Conservation (phyloP, 768 basidiomycete genomes). For the Pleurotus tuber-regium region DNA sequence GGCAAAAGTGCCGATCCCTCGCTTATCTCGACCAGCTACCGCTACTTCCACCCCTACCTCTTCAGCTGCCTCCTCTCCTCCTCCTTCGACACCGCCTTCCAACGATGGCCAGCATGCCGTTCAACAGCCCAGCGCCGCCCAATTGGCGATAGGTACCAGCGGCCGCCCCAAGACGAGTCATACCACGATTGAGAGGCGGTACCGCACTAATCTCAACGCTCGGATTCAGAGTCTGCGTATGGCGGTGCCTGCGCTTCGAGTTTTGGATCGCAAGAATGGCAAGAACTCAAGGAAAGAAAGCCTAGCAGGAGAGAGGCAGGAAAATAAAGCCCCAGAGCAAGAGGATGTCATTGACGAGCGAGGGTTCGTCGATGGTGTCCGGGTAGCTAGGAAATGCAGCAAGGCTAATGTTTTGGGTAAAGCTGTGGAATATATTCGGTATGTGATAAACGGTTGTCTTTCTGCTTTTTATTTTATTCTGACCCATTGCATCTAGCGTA, state of each 20-base stretch:
- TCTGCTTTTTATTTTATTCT: background rate
- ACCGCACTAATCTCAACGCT: conserved; percentile 86
- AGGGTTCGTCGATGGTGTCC: conserved; percentile 90
- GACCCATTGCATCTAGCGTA: conserved; percentile 42
- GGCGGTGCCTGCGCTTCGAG: conserved; percentile 81
- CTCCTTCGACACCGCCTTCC: conserved; percentile 33
- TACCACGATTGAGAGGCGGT: conserved; percentile 86
- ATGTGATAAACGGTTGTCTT: conserved; percentile 16
- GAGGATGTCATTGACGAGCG: conserved; percentile 73
- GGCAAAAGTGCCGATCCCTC: conserved; percentile 37
- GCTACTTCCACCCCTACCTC: conserved; percentile 41
- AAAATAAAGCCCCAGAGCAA: conserved; percentile 28
- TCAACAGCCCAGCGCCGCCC: conserved; percentile 14
- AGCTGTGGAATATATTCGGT: conserved; percentile 86
- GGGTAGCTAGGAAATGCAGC: conserved; percentile 86
- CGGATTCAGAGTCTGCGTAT: conserved; percentile 79
- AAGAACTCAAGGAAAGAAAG: conserved; percentile 45
- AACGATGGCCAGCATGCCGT: conserved; percentile 16
- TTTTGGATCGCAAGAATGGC: conserved; percentile 61
- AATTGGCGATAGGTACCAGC: conserved; percentile 18
- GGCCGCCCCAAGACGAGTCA: conserved; percentile 80
- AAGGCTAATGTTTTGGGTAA: conserved; percentile 91
- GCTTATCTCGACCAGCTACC: conserved; percentile 29
- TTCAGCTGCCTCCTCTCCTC: conserved; percentile 42
- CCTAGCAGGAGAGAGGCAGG: conserved; percentile 32